Percentiles rank a stretch among this genome's conserved stretches.
Conservation (phyloP, 306 rosid species). For the Corylus americana region DNA sequence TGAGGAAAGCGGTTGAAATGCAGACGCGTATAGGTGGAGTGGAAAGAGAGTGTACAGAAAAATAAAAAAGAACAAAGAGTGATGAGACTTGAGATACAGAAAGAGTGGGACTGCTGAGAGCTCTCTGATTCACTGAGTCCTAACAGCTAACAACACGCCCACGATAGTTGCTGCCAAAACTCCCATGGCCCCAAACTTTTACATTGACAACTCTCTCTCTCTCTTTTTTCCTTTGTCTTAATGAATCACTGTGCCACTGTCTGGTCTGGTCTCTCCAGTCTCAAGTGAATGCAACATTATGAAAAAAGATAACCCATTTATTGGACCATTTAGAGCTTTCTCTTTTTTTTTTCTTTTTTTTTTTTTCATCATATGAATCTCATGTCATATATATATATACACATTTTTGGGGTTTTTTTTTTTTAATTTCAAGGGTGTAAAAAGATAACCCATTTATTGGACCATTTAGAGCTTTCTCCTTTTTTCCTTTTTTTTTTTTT, state of each 20-base stretch:
- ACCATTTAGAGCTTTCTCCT: background rate
- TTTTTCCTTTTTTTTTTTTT: background rate
- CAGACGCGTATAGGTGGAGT: background rate
- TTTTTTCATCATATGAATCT: too few species aligned
- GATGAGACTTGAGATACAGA: constrained; percentile 60
- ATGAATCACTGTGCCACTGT: background rate
- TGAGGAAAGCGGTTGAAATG: background rate
- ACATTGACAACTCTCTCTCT: constrained; percentile 15
- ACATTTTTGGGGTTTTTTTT: too few species aligned
- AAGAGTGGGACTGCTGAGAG: constrained; percentile 25
- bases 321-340: background rate
- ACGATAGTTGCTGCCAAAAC: constrained; percentile 46
- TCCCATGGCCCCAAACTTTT: constrained; percentile 23
- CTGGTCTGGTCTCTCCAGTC: constrained; percentile 5
- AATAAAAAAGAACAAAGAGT: constrained; percentile 21
- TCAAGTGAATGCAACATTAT: background rate
- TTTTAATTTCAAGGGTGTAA: background rate
- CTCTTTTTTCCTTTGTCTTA: constrained; percentile 3
- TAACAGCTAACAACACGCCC: constrained; percentile 61
- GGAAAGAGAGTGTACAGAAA: constrained; percentile 14
- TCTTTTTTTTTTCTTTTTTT: background rate
- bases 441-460: background rate
- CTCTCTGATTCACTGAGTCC: constrained; percentile 45
- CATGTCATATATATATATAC: too few species aligned
- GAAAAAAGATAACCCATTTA: background rate